Base-by-base conservation (phyloP, 495 filamentous ascomycete genomes). In the Diplogelasinospora grovesii region DNA sequence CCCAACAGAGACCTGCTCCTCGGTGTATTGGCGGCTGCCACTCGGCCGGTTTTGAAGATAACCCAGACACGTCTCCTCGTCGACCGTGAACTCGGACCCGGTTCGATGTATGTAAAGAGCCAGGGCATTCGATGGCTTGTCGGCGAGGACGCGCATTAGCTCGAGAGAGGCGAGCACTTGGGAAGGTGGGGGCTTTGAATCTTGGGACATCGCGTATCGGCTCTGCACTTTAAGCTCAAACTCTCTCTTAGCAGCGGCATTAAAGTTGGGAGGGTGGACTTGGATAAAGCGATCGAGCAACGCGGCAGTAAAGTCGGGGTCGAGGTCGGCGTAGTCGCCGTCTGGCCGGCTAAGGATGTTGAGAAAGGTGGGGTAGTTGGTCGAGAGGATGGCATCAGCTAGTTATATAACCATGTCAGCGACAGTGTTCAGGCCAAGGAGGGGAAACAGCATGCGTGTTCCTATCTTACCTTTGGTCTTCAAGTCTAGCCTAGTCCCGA, bases 331-430 rank as follows among this genome's bases (percentile, higher is more conserved):
- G 34, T 85, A 79, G 23, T 75, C 71, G 22, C 75, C 75, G 34
- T 67, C 66, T 2, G 78, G 68, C 32, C 60, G 70, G 21, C 79
- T 79, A 16, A 92, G 65, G 45, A 75, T 77, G 47, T 82, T 76
- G 9, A 95, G 66, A 59, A 99, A 88, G 11, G 77, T 75, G 28
- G 75, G 69, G 50, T 81, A 79, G 41, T 78, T 87, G 45, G 81
- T 83, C 15, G 78, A 80, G 18, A 92, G 70, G 46, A 93, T 89
- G 13, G 77, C 81, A 63, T 92, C 89, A 45, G 87, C 89, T 95
- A 52, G 18, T 42, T 30, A 26, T 41, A 64, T 36, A 68, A 48
- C 50, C 46, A 20, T 52, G 43, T 61, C 45, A 63, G 54, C 41
- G 39, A 36, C 21, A 54, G 30, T 33, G 23, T 23, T 38, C 30